Conservation (phyloP, 75 land plant genomes). For the Sequoiadendron giganteum region DNA sequence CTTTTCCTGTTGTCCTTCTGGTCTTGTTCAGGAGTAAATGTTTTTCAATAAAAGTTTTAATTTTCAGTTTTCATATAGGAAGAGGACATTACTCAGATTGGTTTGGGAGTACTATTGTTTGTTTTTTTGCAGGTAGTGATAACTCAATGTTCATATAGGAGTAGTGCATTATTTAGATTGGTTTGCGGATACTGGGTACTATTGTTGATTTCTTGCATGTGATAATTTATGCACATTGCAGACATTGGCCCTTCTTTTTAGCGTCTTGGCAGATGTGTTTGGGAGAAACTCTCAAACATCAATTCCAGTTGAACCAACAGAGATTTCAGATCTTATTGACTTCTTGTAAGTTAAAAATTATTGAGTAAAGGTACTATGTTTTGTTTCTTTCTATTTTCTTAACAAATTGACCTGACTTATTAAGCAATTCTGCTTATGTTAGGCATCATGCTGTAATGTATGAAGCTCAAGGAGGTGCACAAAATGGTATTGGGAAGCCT, state of each 20-base stretch:
- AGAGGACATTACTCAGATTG: background rate
- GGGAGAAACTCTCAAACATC: conserved; percentile 74
- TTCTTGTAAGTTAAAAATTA: conserved; percentile 57
- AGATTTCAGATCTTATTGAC: conserved; percentile 84
- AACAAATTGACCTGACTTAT: background rate
- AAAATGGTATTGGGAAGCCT: conserved; percentile 27
- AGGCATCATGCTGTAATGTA: conserved; percentile 15
- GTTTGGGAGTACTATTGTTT: background rate
- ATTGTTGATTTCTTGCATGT: background rate
- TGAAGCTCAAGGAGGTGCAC: conserved; percentile 42
- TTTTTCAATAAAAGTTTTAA: background rate
- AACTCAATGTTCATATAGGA: background rate
- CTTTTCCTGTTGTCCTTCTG: background rate
- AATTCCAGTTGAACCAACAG: conserved; percentile 59
- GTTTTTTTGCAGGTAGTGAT: background rate
- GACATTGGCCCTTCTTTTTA: conserved; percentile 80
- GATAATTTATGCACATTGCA: conserved; percentile 21
- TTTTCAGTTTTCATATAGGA: conserved; percentile 4
- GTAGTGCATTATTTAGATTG: background rate
- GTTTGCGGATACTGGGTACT: background rate
- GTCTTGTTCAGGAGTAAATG: background rate
- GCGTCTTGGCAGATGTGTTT: conserved; percentile 85
- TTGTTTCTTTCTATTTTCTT: background rate
- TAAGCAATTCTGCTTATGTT: background rate
- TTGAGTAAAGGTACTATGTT: background rate